Conservation (phyloP, 805 yeast species). For the Yarrowia alimentaria region DNA sequence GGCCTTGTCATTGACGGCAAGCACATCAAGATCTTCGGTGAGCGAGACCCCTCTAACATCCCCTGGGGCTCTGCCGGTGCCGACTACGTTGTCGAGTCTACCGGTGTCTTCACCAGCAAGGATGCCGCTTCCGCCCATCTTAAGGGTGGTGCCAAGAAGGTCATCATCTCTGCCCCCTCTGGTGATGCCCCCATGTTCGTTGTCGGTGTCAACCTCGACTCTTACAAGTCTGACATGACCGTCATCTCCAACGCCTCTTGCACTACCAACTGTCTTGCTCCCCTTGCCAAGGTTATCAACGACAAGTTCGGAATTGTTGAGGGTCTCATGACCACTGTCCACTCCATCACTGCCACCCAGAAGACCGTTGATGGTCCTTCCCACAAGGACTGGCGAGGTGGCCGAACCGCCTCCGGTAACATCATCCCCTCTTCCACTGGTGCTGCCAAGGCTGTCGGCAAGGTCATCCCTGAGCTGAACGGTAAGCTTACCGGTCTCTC, state of each 20-base stretch:
- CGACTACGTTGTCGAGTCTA: slow-evolving; percentile 86
- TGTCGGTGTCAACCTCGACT: slow-evolving; percentile 81
- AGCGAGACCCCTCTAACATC: slow-evolving; percentile 78
- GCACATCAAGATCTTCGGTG: slow-evolving; percentile 66
- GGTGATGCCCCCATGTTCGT: slow-evolving; percentile 95
- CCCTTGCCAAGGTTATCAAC: slow-evolving; percentile 85
- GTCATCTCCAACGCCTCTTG: slow-evolving; percentile 92
- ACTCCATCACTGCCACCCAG: slow-evolving; percentile 94
- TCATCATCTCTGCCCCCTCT: slow-evolving; percentile 91
- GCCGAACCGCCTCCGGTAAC: slow-evolving; percentile 89
- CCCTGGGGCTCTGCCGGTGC: slow-evolving; percentile 87
- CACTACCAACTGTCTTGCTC: slow-evolving; percentile 95
- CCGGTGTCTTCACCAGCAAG: slow-evolving; percentile 85
- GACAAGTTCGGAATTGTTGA: slow-evolving; percentile 83
- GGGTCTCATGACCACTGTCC: slow-evolving; percentile 95
- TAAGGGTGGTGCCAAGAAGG: slow-evolving; percentile 92
- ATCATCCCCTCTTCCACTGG: slow-evolving; percentile 94
- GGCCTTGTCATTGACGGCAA: slow-evolving; percentile 66
- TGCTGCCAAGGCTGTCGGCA: slow-evolving; percentile 97
- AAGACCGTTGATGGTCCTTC: slow-evolving; percentile 97
- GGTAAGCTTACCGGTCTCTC: slow-evolving; percentile 95
- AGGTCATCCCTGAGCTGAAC: slow-evolving; percentile 85
- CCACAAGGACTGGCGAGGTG: slow-evolving; percentile 98
- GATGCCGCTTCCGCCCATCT: slow-evolving; percentile 83
- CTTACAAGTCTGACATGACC: slow-evolving; percentile 70